Evolutionary conservation across 768 basidiomycete genomes (phyloP).

Genomic region (Trametopsis cervina): DNA sequence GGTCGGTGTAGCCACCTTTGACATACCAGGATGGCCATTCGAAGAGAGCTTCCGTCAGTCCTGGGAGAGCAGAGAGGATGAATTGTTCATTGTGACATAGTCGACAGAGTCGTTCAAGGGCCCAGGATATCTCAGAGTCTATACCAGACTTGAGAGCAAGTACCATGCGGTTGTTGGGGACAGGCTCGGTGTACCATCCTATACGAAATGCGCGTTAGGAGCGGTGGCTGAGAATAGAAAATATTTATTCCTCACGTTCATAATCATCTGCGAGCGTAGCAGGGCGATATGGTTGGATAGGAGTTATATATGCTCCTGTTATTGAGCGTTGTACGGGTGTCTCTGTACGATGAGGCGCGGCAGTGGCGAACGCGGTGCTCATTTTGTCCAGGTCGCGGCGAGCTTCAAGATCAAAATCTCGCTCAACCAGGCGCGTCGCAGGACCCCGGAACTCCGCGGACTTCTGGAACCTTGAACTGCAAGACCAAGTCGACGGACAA

Average conservation of each 20-base stretch:
- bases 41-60: conserved; percentile 76
- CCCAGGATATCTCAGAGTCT: conserved; percentile 79
- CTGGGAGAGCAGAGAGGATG: conserved; percentile 62
- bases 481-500: neutral
- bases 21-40: conserved; percentile 88
- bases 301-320: too few species aligned
- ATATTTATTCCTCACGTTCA: conserved; percentile 48
- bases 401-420: neutral
- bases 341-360: conserved; percentile 7
- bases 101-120: conserved; percentile 78
- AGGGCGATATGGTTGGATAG: conserved; percentile 28
- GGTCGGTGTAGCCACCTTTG: conserved; percentile 46
- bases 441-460: conserved; percentile 2
- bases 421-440: conserved; percentile 5
- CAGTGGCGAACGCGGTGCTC: conserved; percentile 3
- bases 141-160: conserved; percentile 83
- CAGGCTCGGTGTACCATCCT: conserved; percentile 86
- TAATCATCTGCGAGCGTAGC: conserved; percentile 58
- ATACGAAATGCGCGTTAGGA: conserved; percentile 5
- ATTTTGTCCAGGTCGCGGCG: neutral
- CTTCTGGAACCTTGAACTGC: neutral
- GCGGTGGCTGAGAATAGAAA: neutral
- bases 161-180: conserved; percentile 82
- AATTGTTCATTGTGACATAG: conserved; percentile 78
- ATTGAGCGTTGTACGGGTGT: conserved; percentile 5